A percentile compares a stretch with the other conserved stretches of the same genome.
phyloP scores from a whole-genome alignment of 2,329 filamentous ascomycete genomes.

The Aureobasidium mangrovei region DNA sequence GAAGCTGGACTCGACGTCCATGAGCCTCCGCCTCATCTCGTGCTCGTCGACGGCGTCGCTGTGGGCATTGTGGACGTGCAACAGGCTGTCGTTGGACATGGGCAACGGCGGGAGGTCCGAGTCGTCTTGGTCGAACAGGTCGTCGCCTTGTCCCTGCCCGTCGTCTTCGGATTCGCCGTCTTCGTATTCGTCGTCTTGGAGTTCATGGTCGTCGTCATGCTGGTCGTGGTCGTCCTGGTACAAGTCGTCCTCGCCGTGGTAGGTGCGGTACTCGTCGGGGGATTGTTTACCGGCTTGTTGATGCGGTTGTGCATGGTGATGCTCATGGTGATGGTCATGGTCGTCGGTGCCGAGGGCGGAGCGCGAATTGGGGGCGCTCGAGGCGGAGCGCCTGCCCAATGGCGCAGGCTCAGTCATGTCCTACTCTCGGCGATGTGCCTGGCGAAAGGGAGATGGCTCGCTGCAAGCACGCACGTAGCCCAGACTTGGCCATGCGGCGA shows the following conservation, averaged over 20 bases:
- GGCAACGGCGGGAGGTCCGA: conserved; percentile 21
- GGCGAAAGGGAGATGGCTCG: conserved; percentile 8
- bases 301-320: not conserved
- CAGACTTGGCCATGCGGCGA: conserved; percentile 3
- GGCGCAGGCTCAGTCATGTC: conserved; percentile 6
- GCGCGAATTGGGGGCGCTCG: not conserved
- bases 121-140: conserved; percentile 33
- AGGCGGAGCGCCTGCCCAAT: not conserved
- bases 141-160: conserved; percentile 32
- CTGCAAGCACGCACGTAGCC: conserved; percentile 6
- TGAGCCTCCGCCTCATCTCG: conserved; percentile 50
- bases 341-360: not conserved
- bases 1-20: conserved; percentile 57
- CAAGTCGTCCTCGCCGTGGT: not conserved
- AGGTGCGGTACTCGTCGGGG: not conserved
- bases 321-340: not conserved
- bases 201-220: not conserved
- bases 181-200: not conserved
- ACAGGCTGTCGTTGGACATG: conserved; percentile 18
- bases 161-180: conserved; percentile 16
- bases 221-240: not conserved
- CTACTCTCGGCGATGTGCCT: conserved; percentile 6
- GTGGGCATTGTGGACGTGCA: conserved; percentile 30
- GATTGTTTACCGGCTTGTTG: conserved; percentile 12
- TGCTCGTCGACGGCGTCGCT: conserved; percentile 40